phyloP scores from a whole-genome alignment of 2,329 filamentous ascomycete species.

The Cordyceps cicadae region DNA sequence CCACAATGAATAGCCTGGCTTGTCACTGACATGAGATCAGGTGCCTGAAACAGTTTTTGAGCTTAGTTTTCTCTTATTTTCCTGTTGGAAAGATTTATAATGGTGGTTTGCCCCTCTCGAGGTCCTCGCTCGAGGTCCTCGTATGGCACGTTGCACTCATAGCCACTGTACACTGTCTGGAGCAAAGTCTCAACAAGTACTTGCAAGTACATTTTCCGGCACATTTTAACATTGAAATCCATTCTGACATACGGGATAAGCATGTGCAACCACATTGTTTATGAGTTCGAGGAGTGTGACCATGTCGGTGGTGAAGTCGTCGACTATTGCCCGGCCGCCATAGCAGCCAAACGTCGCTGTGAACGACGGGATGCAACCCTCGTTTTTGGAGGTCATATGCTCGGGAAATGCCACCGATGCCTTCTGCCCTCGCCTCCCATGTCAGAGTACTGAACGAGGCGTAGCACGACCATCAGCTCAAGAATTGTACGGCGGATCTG shows the following conservation, averaged over 20 bases:
- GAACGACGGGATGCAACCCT: not conserved
- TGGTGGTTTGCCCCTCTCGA: no score
- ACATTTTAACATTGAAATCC: no score
- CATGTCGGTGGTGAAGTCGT: not conserved
- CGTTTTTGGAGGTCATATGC: not conserved
- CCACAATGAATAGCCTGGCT: no score
- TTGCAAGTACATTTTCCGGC: no score
- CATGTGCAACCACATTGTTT: not conserved
- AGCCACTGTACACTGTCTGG: no score
- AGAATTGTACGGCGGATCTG: not conserved
- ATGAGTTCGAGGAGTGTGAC: not conserved
- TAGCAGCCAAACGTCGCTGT: not conserved
- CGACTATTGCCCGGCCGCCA: not conserved
- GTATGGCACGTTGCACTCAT: no score
- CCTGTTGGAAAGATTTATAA: no score
- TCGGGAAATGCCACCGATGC: not conserved
- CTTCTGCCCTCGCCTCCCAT: not conserved
- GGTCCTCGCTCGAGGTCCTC: no score
- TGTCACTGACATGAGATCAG: no score
- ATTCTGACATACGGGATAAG: not conserved
- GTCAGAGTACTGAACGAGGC: not conserved
- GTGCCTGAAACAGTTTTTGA: no score
- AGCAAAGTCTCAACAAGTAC: no score
- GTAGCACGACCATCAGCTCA: not conserved
- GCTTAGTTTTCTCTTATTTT: no score